Percentiles rank a stretch among this genome's conserved stretches.
Evolutionary conservation across 441 rosid genomes (phyloP).

Genomic region (Populus tomentosa): DNA sequence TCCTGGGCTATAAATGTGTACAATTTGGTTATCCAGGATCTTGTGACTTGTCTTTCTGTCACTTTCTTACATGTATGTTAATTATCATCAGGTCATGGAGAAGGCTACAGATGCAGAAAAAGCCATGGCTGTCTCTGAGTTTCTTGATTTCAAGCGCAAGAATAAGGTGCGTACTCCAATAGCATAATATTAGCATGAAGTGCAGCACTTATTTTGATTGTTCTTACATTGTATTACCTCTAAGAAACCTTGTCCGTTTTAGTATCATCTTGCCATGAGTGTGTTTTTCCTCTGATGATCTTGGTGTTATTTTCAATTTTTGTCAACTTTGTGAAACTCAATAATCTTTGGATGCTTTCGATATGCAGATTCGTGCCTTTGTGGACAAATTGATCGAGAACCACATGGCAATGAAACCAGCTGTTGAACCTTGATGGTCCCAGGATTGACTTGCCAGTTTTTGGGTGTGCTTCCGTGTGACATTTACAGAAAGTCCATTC

Average conservation of each 20-base stretch:
- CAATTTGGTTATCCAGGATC: not conserved
- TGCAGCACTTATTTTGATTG: not conserved
- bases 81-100: slow-evolving; percentile 81
- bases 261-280: not conserved
- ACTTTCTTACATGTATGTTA: slow-evolving; percentile 15
- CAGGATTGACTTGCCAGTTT: slow-evolving; percentile 24
- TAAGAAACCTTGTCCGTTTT: not conserved
- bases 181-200: not conserved
- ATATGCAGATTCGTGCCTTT: slow-evolving; percentile 92
- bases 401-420: slow-evolving; percentile 59
- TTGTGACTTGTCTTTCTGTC: not conserved
- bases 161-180: slow-evolving; percentile 58
- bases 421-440: slow-evolving; percentile 53
- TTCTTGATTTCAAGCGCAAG: slow-evolving; percentile 97
- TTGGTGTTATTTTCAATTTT: not conserved
- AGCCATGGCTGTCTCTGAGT: slow-evolving; percentile 76
- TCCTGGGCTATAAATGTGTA: not conserved
- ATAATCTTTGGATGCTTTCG: slow-evolving; percentile 26
- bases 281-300: not conserved
- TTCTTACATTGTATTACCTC: not conserved
- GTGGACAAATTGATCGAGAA: slow-evolving; percentile 97
- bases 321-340: not conserved
- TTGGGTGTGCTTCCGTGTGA: slow-evolving; percentile 14
- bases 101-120: slow-evolving; percentile 90
- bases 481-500: slow-evolving; percentile 14